A percentile compares a stretch with the other conserved stretches of the same genome.
Conservation (phyloP, 2,329 filamentous ascomycete genomes). For the Sporothrix brunneoviolacea region DNA sequence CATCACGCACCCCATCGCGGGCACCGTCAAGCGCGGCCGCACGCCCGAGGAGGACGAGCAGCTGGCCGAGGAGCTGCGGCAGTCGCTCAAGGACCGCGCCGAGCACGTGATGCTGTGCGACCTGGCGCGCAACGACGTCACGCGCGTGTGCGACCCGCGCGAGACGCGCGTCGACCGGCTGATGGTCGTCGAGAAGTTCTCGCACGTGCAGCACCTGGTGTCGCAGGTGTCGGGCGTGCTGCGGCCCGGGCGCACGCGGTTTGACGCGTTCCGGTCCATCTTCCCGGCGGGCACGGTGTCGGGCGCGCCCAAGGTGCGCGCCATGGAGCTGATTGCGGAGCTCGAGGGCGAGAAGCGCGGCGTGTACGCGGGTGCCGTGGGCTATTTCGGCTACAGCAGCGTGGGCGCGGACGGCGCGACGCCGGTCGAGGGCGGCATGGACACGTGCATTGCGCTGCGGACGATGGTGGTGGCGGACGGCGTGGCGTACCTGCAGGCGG, state of each 20-base stretch:
- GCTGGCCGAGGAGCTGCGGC: slow-evolving; percentile 69
- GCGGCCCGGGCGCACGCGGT: slow-evolving; percentile 74
- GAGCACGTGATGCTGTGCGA: slow-evolving; percentile 98
- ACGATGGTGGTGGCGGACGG: slow-evolving; percentile 95
- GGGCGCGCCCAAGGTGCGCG: slow-evolving; percentile 89
- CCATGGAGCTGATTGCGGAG: slow-evolving; percentile 96
- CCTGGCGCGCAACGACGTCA: slow-evolving; percentile 91
- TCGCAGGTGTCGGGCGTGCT: slow-evolving; percentile 93
- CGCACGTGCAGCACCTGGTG: slow-evolving; percentile 93
- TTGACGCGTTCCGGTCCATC: slow-evolving; percentile 92
- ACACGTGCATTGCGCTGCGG: slow-evolving; percentile 71
- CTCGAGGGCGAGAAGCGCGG: slow-evolving; percentile 90
- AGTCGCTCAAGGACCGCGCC: slow-evolving; percentile 82
- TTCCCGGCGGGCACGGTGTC: slow-evolving; percentile 96
- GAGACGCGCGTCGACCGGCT: slow-evolving; percentile 86
- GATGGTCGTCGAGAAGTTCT: slow-evolving; percentile 93
- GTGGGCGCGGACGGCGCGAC: slow-evolving; percentile 54
- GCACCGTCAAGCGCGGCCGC: slow-evolving; percentile 82
- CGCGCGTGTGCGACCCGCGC: slow-evolving; percentile 85
- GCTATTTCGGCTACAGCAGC: slow-evolving; percentile 86
- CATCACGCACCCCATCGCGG: slow-evolving; percentile 94
- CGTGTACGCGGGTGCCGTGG: slow-evolving; percentile 91
- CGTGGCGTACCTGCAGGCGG: slow-evolving; percentile 82
- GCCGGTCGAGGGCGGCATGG: slow-evolving; percentile 78
- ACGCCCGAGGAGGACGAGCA: slow-evolving; percentile 73